Conservation (phyloP, 768 basidiomycete species). For the Termitomyces sp. region DNA sequence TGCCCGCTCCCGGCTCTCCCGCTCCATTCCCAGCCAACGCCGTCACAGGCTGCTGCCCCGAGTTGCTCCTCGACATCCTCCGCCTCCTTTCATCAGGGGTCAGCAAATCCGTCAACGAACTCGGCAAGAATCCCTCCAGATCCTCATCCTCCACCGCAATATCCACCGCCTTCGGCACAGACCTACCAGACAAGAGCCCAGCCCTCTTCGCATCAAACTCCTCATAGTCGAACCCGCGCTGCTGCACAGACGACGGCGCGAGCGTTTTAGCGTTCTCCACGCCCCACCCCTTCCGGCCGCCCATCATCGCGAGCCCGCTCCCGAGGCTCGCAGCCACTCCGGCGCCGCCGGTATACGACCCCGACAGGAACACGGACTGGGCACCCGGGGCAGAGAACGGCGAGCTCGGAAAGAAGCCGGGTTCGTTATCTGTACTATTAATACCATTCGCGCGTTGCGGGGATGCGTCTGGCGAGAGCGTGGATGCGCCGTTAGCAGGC, state of each 20-base stretch:
- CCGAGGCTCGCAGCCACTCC: constrained; percentile 67
- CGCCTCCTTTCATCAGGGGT: constrained; percentile 85
- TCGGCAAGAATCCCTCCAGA: constrained; percentile 85
- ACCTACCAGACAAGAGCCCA: constrained; percentile 12
- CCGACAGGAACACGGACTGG: constrained; percentile 46
- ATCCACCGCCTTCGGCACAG: constrained; percentile 13
- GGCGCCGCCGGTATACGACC: constrained; percentile 27
- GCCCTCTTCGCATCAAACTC: constrained; percentile 21
- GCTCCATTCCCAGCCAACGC: constrained; percentile 11
- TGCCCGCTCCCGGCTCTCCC: constrained; percentile 5
- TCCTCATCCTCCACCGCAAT: constrained; percentile 67
- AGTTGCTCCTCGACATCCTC: constrained; percentile 73
- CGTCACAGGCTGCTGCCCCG: constrained; percentile 29
- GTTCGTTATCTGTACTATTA: constrained; percentile 23
- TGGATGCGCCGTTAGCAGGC: constrained; percentile 14
- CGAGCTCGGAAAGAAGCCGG: constrained; percentile 47
- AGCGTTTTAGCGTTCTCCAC: constrained; percentile 12
- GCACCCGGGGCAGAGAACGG: constrained; percentile 76
- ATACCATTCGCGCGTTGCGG: constrained; percentile 32
- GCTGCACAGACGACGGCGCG: constrained; percentile 6
- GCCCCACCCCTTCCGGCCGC: constrained; percentile 34
- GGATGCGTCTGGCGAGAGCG: constrained; percentile 55
- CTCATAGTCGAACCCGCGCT: constrained; percentile 34
- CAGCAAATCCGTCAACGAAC: constrained; percentile 81
- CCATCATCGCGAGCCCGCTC: constrained; percentile 42